A percentile compares a stretch with the other conserved stretches of the same genome.
phyloP scores from a whole-genome alignment of 2,329 filamentous ascomycete genomes.

The Hypoxylon sp. region DNA sequence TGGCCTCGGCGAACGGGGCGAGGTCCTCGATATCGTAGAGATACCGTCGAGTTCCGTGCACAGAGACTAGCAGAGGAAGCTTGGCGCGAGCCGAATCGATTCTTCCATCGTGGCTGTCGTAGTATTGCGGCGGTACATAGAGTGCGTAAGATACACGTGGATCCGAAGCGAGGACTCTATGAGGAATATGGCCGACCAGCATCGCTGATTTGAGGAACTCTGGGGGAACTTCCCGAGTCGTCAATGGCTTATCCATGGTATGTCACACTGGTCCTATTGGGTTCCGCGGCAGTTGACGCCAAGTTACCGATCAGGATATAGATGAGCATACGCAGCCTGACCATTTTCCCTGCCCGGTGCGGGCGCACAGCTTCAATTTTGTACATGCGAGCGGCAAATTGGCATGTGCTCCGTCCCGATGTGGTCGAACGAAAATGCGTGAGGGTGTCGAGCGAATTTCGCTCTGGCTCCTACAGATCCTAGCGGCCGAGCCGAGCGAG shows the following conservation, averaged over 20 bases:
- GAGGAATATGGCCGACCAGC: slow-evolving; percentile 48
- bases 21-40: slow-evolving; percentile 36
- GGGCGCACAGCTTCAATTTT: slow-evolving; percentile 23
- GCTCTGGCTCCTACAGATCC: slow-evolving; percentile 33
- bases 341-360: slow-evolving; percentile 11
- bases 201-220: slow-evolving; percentile 48
- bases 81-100: slow-evolving; percentile 26
- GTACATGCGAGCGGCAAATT: slow-evolving; percentile 30
- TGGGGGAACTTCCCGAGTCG: slow-evolving; percentile 42
- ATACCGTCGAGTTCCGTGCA: slow-evolving; percentile 52
- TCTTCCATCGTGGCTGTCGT: slow-evolving; percentile 28
- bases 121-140: slow-evolving; percentile 47
- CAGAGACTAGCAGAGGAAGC: slow-evolving; percentile 49
- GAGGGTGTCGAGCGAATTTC: slow-evolving; percentile 30
- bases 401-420: slow-evolving; percentile 20
- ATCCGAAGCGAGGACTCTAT: slow-evolving; percentile 42
- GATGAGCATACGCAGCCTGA: slow-evolving; percentile 30
- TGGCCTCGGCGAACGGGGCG: slow-evolving; percentile 47
- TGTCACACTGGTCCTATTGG: slow-evolving; percentile 5
- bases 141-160: slow-evolving; percentile 51
- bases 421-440: background rate
- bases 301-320: slow-evolving; percentile 36
- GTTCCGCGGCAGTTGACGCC: slow-evolving; percentile 28
- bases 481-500: slow-evolving; percentile 37
- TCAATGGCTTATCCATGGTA: slow-evolving; percentile 36